Evolutionary conservation across 2,329 filamentous ascomycete genomes (phyloP), one percentile per base, ranked within the genome.

Genomic region (Scleromitrula shiraiana): DNA sequence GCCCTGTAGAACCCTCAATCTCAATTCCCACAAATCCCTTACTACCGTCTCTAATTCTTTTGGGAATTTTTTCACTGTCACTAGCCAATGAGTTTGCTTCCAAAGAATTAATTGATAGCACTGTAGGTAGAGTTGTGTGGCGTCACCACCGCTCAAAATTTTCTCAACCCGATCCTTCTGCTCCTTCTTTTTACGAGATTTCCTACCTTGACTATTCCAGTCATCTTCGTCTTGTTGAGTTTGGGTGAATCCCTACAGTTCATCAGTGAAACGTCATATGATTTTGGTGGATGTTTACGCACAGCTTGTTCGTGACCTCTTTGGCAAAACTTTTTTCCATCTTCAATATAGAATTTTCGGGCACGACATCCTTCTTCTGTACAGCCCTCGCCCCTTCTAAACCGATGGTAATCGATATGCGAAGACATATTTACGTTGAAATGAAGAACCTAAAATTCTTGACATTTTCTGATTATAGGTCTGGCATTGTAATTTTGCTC

Each of bases 31-130:
- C 12, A 98, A 75, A 62, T 95, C 89, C 50, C 82, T 79, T 5
- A 94, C 80, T 8, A 95, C 73, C 7, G 71, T 82, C 71, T 95
- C 88, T 10, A 96, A 72, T 58, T 95, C 84, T 4, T 71, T 65
- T 1, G 83, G 82, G 40, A 93, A 74, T 0, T 77, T 76, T 62
- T 82, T 81, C 5, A 74, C 70, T 19, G 77, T 69, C 12, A 95
- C 70, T 24, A 97, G 71, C 73, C 83, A 90, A 60, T 78, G 68
- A 14, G 88, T 69, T 69, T 97, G 91, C 61, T 85, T 87, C 63
- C 89, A 81, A 23, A 98, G 70, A 40, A 97, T 76, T 26, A 95
- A 71, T 66, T 97, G 91, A 50, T 94, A 77, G 54, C 80, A 84
- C 63, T 95, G 85, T 29, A 97, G 72, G 63, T 87, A 96, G 20